Percentiles rank a stretch among this genome's conserved stretches.
Evolutionary conservation across 2,329 filamentous ascomycete species (phyloP).

Genomic region (Huntiella decipiens): DNA sequence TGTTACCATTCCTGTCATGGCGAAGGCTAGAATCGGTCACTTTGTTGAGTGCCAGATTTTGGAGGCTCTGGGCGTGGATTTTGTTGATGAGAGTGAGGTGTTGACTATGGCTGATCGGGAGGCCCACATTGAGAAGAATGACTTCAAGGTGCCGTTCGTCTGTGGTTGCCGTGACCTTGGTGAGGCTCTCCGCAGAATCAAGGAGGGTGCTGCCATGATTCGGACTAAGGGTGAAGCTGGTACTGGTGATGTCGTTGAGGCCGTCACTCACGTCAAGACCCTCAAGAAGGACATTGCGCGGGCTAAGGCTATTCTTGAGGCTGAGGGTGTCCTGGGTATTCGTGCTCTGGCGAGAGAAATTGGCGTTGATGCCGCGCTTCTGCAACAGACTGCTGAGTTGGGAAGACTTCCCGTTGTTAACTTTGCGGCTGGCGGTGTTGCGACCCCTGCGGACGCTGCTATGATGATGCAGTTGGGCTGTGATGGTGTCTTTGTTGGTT

Average conservation of each 20-base stretch:
- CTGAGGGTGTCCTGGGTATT: conserved; percentile 31
- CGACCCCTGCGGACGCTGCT: conserved; percentile 91
- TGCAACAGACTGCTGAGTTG: conserved; percentile 72
- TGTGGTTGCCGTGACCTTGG: conserved; percentile 90
- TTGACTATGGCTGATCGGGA: conserved; percentile 82
- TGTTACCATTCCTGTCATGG: conserved; percentile 97
- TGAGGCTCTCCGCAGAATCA: conserved; percentile 77
- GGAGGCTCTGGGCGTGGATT: conserved; percentile 85
- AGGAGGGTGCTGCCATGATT: conserved; percentile 95
- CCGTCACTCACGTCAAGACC: conserved; percentile 86
- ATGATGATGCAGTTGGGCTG: conserved; percentile 98
- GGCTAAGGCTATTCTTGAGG: conserved; percentile 54
- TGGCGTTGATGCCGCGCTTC: conserved; percentile 55
- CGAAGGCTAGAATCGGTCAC: conserved; percentile 93
- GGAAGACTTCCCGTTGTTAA: conserved; percentile 88
- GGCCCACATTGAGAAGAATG: conserved; percentile 79
- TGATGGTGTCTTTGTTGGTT: conserved; percentile 93
- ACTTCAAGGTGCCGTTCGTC: conserved; percentile 74
- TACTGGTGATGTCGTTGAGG: conserved; percentile 91
- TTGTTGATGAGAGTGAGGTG: conserved; percentile 96
- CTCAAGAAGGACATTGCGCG: conserved; percentile 66
- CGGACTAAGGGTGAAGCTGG: conserved; percentile 96
- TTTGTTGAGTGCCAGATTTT: conserved; percentile 98
- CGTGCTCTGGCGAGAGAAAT: conserved; percentile 66
- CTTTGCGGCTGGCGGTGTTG: conserved; percentile 96